Evolutionary conservation across 805 yeast genomes (phyloP).

Genomic region (Pichia gijzeniarum): DNA sequence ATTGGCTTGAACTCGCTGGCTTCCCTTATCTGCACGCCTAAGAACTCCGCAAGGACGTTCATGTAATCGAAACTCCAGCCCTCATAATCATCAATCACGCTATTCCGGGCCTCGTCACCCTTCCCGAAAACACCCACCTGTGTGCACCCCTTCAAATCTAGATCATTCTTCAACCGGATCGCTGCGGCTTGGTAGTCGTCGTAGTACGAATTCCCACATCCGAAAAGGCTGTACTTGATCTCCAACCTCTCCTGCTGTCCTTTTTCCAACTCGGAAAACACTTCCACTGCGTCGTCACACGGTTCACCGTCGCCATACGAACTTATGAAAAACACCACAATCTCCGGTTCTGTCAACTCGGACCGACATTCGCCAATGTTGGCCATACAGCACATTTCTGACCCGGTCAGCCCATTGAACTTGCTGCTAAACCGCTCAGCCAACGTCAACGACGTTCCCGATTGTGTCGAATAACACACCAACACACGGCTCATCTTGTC

Average conservation of each 20-base stretch:
- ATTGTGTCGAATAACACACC: constrained; percentile 82
- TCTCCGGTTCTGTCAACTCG: neutral
- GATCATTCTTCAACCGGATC: constrained; percentile 43
- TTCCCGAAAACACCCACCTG: constrained; percentile 63
- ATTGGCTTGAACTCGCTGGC: constrained; percentile 52
- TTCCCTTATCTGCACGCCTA: constrained; percentile 1
- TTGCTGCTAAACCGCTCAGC: constrained; percentile 32
- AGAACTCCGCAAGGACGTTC: constrained; percentile 27
- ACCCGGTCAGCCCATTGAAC: constrained; percentile 20
- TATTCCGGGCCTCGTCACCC: constrained; percentile 89
- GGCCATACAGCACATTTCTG: neutral
- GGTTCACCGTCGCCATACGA: constrained; percentile 98
- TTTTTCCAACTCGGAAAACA: constrained; percentile 38
- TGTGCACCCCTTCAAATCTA: constrained; percentile 55
- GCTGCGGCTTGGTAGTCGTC: constrained; percentile 82
- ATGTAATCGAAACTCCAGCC: constrained; percentile 83
- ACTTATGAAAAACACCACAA: constrained; percentile 59
- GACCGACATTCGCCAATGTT: neutral
- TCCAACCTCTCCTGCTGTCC: too few relatives aligned
- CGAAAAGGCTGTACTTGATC: constrained; percentile 59
- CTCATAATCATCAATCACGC: constrained; percentile 84
- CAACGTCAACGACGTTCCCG: constrained; percentile 92
- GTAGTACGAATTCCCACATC: constrained; percentile 88
- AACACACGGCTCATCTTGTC: constrained; percentile 23
- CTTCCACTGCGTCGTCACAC: constrained; percentile 77